A percentile compares a stretch with the other conserved stretches of the same genome.
Conservation (phyloP, 2,329 filamentous ascomycete species). For the Intubia oerlemansii region DNA sequence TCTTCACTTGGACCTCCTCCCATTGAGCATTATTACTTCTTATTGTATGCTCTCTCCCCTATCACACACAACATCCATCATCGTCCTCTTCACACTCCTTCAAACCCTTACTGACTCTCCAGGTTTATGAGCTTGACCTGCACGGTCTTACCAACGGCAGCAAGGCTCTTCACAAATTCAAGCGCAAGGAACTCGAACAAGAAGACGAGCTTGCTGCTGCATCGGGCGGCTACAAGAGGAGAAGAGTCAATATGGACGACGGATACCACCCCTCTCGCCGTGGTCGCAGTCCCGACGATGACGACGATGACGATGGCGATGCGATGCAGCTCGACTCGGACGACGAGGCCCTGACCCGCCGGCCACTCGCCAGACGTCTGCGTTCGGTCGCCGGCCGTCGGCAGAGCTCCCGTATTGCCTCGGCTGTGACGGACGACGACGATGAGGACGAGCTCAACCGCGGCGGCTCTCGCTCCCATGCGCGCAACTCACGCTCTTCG, state of each 20-base stretch:
- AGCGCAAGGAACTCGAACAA: slow-evolving; percentile 1
- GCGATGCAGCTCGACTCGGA: slow-evolving; percentile 3
- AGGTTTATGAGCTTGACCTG: slow-evolving; percentile 3
- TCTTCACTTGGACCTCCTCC: no score
- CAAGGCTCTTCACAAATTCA: slow-evolving; percentile 4
- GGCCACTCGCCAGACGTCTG: no score
- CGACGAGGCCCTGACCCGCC: no score
- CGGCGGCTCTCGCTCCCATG: no score
- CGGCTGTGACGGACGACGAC: slow-evolving; percentile 1
- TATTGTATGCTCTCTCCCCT: no score
- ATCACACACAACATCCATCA: no score
- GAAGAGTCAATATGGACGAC: no score
- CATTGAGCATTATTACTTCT: no score
- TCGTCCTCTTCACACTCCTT: not conserved
- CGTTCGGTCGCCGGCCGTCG: slow-evolving; percentile 1
- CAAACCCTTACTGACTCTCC: not conserved
- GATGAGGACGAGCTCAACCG: no score
- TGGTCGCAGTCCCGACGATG: no score
- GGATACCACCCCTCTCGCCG: no score
- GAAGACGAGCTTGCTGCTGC: slow-evolving; percentile 1
- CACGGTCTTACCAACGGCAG: slow-evolving; percentile 7
- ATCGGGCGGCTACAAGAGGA: slow-evolving; percentile 4
- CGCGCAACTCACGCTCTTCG: no score
- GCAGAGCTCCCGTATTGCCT: slow-evolving; percentile 5
- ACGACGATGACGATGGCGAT: not conserved